phyloP scores from a whole-genome alignment of 2,329 filamentous ascomycete species.

The Xylaria digitata region DNA sequence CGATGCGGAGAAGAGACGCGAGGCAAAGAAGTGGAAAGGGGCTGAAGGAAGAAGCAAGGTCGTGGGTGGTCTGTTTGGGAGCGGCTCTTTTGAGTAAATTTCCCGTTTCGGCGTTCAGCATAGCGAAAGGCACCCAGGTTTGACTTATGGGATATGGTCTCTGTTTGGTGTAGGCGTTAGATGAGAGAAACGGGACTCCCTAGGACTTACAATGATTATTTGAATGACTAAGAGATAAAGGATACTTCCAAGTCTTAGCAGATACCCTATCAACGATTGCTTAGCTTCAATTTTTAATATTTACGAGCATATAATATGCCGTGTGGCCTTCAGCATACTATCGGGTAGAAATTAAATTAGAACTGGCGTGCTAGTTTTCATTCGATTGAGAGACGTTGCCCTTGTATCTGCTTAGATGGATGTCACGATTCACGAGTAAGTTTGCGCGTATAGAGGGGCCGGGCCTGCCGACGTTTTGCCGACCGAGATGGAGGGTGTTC shows the following conservation, averaged over 20 bases:
- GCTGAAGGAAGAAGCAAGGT: slow-evolving; percentile 67
- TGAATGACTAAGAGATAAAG: slow-evolving; percentile 20
- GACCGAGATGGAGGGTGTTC: neutral
- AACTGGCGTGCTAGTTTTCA: no score
- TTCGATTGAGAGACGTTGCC: no score
- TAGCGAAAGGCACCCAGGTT: slow-evolving; percentile 15
- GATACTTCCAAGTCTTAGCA: neutral
- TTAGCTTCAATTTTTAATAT: neutral
- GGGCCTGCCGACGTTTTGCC: slow-evolving; percentile 35
- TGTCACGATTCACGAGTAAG: no score
- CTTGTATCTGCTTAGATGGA: no score
- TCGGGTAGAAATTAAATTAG: no score
- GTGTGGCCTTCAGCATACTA: no score
- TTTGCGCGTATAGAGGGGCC: neutral
- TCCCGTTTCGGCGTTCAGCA: neutral
- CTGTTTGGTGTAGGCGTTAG: slow-evolving; percentile 28
- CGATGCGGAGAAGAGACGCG: slow-evolving; percentile 68
- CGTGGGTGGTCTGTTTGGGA: slow-evolving; percentile 69
- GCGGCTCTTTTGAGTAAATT: slow-evolving; percentile 63
- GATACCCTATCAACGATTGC: slow-evolving; percentile 7
- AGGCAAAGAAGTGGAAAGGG: slow-evolving; percentile 68
- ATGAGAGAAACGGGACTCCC: neutral
- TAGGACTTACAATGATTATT: slow-evolving; percentile 7
- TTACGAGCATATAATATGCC: no score
- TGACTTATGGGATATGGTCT: slow-evolving; percentile 1